Conservation (phyloP, 352 stramenopile species). For the Globisporangium okanoganense region DNA sequence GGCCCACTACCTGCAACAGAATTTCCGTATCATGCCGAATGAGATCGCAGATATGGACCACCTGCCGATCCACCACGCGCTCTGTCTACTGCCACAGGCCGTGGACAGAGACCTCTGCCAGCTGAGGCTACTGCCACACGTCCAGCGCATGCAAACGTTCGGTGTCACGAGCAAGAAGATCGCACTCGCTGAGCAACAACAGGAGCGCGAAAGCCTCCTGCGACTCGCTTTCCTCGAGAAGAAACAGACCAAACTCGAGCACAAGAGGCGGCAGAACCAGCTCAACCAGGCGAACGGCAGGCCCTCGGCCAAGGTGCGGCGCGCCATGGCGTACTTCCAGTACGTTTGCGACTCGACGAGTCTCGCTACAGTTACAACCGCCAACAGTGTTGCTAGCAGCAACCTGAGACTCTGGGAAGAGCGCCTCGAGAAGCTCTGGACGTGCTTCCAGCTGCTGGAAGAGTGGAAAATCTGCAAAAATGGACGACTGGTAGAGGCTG, state of each 20-base stretch:
- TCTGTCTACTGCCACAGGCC: constrained; percentile 23
- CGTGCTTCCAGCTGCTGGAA: constrained; percentile 66
- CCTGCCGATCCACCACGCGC: constrained; percentile 23
- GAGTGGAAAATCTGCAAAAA: constrained; percentile 74
- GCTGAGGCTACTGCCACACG: constrained; percentile 44
- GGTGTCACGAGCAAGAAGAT: constrained; percentile 31
- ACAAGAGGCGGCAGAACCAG: constrained; percentile 36
- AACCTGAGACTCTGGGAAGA: constrained; percentile 31
- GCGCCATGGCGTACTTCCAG: constrained; percentile 56
- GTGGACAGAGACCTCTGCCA: constrained; percentile 57
- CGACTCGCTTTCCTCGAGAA: constrained; percentile 45
- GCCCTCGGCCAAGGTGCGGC: constrained; percentile 50
- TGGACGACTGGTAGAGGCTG: constrained; percentile 58
- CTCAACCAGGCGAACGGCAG: constrained; percentile 22
- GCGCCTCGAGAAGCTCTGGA: constrained; percentile 68
- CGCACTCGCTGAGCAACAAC: constrained; percentile 36
- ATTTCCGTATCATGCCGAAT: constrained; percentile 47
- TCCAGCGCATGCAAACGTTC: constrained; percentile 55
- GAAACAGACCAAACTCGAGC: constrained; percentile 39
- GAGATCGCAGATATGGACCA: constrained; percentile 22
- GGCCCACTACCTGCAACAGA: constrained; percentile 65
- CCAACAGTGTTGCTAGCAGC: constrained; percentile 14
- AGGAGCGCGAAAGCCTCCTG: constrained; percentile 52
- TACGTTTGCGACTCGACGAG: constrained; percentile 53
- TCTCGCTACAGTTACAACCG: background rate